Evolutionary conservation across 805 yeast genomes (phyloP).

Genomic region (Naumovozyma dairenensis): DNA sequence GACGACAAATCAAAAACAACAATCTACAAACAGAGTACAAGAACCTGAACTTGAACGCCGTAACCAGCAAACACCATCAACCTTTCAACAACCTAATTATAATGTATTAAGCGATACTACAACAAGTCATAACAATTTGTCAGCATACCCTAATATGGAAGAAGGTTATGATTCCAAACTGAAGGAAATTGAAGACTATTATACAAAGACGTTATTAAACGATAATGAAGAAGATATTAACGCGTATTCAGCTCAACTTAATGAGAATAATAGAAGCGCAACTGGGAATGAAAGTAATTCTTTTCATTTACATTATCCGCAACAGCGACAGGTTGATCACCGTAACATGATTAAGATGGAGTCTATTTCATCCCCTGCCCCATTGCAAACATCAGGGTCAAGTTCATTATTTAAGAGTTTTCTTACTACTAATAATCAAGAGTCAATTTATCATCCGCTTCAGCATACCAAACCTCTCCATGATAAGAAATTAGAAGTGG

Average conservation of each 20-base stretch:
- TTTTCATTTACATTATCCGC: background rate
- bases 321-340: background rate
- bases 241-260: background rate
- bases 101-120: too few species aligned
- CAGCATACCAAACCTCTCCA: too few species aligned
- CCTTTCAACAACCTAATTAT: too few species aligned
- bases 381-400: too few species aligned
- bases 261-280: background rate
- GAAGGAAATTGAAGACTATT: conserved; percentile 28
- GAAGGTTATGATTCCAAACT: conserved; percentile 17
- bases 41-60: conserved; percentile 11
- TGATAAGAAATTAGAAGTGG: conserved; percentile 19
- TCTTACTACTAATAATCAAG: background rate
- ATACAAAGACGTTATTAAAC: conserved; percentile 22
- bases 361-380: too few species aligned
- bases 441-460: too few species aligned
- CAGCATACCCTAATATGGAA: conserved; percentile 21
- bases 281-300: background rate
- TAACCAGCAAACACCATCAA: too few species aligned
- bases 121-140: too few species aligned
- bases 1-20: background rate
- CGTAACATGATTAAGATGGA: too few species aligned
- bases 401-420: too few species aligned
- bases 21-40: too few species aligned
- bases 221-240: conserved; percentile 13